These are phyloP conservation scores for Monosporozyma unispora DNA, from an alignment of 805 yeast genomes.

Conservation along the genomic window DNA sequence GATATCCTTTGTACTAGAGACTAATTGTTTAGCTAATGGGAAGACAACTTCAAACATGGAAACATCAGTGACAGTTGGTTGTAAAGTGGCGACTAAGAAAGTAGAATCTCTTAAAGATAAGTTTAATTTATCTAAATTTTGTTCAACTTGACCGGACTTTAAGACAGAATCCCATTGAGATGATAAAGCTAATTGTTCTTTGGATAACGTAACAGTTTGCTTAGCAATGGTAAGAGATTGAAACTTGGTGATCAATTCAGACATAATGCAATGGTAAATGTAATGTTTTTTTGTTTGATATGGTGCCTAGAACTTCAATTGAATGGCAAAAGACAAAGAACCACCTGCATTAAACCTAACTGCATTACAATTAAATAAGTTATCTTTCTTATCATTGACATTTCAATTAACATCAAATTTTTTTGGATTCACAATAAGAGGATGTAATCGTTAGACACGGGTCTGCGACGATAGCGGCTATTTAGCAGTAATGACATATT, in stretches of 20 bases:
- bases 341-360: too few species aligned
- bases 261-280: constrained; percentile 13
- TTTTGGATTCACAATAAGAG: too few species aligned
- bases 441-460: too few species aligned
- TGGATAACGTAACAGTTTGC: constrained; percentile 25
- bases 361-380: too few species aligned
- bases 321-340: neutral
- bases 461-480: too few species aligned
- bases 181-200: constrained; percentile 57
- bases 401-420: too few species aligned
- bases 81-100: constrained; percentile 54
- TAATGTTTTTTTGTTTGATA: neutral
- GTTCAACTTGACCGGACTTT: constrained; percentile 43
- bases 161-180: constrained; percentile 76
- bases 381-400: too few species aligned
- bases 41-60: constrained; percentile 56
- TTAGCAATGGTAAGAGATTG: constrained; percentile 20
- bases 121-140: constrained; percentile 51
- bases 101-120: constrained; percentile 59
- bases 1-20: constrained; percentile 34
- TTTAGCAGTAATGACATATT: too few species aligned
- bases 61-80: constrained; percentile 62
- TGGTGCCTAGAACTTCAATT: neutral
- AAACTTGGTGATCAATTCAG: constrained; percentile 25
- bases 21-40: constrained; percentile 51